phyloP scores from a whole-genome alignment of 345 rosid species.

The Salix arbutifolia region DNA sequence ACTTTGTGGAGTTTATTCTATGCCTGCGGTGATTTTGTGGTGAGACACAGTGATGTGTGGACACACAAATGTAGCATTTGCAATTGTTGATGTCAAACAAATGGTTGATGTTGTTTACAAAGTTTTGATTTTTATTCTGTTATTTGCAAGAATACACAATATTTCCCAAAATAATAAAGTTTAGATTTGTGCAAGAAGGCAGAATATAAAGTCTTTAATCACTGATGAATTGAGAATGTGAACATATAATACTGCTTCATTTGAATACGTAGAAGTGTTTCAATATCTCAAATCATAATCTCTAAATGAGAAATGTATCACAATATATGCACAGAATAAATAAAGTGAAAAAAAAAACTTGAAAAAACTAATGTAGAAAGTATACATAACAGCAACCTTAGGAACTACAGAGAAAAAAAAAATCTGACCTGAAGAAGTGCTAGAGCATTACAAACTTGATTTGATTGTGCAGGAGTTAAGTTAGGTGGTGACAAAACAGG shows the following conservation, averaged over 20 bases:
- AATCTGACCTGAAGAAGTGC: constrained; percentile 90
- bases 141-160: not conserved
- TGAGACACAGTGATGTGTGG: no score
- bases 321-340: not conserved
- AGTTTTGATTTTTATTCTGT: no score
- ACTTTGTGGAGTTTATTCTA: no score
- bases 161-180: not conserved
- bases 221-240: not conserved
- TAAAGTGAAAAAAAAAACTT: not conserved
- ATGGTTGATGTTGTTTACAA: no score
- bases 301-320: not conserved
- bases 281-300: not conserved
- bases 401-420: not conserved
- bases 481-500: constrained; percentile 93
- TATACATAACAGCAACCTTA: not conserved
- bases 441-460: constrained; percentile 94
- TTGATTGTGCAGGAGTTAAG: constrained; percentile 84
- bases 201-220: not conserved
- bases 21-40: no score
- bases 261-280: not conserved
- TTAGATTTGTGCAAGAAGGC: not conserved
- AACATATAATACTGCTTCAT: not conserved
- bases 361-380: constrained; percentile 6
- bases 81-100: no score
- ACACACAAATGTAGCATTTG: no score